Evolutionary conservation across 805 yeast genomes (phyloP), one percentile per base, ranked within the genome.

Genomic region (Geotrichum ghanense): DNA sequence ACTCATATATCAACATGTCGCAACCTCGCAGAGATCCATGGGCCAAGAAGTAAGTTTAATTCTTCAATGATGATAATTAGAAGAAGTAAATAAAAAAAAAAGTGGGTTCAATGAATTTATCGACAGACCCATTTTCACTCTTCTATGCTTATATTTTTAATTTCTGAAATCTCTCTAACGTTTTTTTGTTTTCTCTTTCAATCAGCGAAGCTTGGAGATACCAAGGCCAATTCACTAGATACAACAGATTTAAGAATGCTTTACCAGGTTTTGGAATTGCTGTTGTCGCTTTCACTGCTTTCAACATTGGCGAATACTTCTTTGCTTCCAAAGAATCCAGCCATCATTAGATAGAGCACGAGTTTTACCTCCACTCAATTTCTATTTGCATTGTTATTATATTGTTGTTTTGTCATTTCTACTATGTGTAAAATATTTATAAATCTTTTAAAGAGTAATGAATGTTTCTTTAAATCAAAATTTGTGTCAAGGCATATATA

Each of bases 201-300:
- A 24, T 24, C 53, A 81, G 94, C 73, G 95, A 85, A 63, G 92
- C 94, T 42, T 85, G 95, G 95, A 80, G 95, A 72, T 82, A 79
- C 66, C 81, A 78, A 58, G 94, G 92, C 50, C 84, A 79, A 45
- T 86, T 86, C 69, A 73, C 83, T 46, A 77, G 86, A 56, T 66
- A 67, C 44, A 78, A 80, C 65, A 71, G 92, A 56, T 80, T 78
- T 64, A 78, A 73, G 57, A 78, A 78, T 48, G 73, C 84, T 14
- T 76, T 86, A 59, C 95, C 95, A 3, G 95, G 95, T 2, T 72
- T 85, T 44, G 84, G 86, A 24, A 72, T 80, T 39, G 95, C 89
- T 22, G 71, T 80, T 21, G 88, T 78, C 16, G 92, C 88, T 2
- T 86, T 86, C 58, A 68, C 78, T 25, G 70, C 75, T 20, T 81